These are phyloP conservation scores for Rhynchosporium secalis DNA, from an alignment of 2,329 filamentous ascomycete species.

Conservation along the genomic window DNA sequence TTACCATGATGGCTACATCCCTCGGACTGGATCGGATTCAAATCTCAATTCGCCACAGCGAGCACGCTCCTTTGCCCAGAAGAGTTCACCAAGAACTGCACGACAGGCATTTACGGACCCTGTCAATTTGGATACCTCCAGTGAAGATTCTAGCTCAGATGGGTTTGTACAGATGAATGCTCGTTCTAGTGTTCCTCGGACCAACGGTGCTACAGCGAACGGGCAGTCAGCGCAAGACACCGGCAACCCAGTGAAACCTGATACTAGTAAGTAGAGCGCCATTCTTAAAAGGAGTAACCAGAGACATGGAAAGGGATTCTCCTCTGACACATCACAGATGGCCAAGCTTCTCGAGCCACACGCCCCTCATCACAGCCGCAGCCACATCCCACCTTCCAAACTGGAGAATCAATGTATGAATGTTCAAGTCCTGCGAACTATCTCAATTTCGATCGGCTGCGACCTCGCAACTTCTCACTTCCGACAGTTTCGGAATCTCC, in stretches of 20 bases:
- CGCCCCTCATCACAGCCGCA: conserved; percentile 13
- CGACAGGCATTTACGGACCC: conserved; percentile 9
- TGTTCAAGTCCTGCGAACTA: conserved; percentile 16
- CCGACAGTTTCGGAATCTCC: conserved; percentile 25
- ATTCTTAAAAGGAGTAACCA: conserved; percentile 25
- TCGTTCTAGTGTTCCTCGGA: conserved; percentile 10
- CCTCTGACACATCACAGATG: conserved; percentile 31
- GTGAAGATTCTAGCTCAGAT: conserved; percentile 24
- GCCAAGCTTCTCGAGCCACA: conserved; percentile 25
- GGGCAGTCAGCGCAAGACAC: conserved; percentile 8
- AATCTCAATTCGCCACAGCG: conserved; percentile 31
- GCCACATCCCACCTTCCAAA: conserved; percentile 9
- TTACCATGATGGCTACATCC: conserved; percentile 20
- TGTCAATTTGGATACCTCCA: conserved; percentile 15
- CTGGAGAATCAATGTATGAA: conserved; percentile 37
- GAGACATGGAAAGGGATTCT: conserved; percentile 26
- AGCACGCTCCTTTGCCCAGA: conserved; percentile 24
- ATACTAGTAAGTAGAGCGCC: conserved; percentile 31
- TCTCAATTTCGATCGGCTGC: conserved; percentile 4
- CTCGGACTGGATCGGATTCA: conserved; percentile 35
- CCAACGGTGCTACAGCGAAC: conserved; percentile 12
- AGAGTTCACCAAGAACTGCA: conserved; percentile 2
- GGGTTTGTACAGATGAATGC: conserved; percentile 19
- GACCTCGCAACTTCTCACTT: conserved; percentile 13
- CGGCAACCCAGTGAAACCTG: conserved; percentile 9